Conservation (phyloP, 2,329 filamentous ascomycete genomes). For the Ramularia endophylla region DNA sequence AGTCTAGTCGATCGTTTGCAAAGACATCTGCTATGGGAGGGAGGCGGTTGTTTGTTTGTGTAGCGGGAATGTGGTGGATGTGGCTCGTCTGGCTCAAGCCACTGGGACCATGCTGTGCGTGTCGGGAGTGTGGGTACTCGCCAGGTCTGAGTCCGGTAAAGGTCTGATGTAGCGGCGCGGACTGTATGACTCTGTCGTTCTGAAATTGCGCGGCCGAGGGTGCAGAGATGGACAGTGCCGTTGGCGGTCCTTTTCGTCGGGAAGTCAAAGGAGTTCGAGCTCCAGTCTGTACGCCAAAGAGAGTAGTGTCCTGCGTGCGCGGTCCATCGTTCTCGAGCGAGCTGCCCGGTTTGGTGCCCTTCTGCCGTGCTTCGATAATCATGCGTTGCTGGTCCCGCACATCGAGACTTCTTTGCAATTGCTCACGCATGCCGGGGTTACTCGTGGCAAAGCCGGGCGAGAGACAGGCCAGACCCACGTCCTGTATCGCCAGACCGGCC, state of each 20-base stretch:
- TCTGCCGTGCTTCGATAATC: constrained; percentile 90
- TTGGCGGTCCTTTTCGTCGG: constrained; percentile 70
- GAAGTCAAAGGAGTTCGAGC: constrained; percentile 68
- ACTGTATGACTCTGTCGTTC: constrained; percentile 92
- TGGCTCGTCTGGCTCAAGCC: constrained; percentile 79
- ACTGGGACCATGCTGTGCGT: constrained; percentile 67
- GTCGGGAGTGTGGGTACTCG: constrained; percentile 31
- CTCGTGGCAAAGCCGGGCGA: constrained; percentile 95
- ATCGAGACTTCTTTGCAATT: constrained; percentile 87
- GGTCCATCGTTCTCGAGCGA: constrained; percentile 28
- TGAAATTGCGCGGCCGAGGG: constrained; percentile 89
- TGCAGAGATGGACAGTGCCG: constrained; percentile 89
- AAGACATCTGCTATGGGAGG: constrained; percentile 96
- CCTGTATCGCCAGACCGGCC: constrained; percentile 71
- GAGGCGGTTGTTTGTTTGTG: constrained; percentile 83
- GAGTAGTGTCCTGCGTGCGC: constrained; percentile 34
- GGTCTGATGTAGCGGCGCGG: constrained; percentile 86
- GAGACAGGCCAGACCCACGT: constrained; percentile 88
- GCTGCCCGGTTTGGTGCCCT: constrained; percentile 60
- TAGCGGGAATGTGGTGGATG: constrained; percentile 83
- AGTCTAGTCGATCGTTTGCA: constrained; percentile 63
- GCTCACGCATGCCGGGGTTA: constrained; percentile 93
- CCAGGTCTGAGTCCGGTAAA: constrained; percentile 86
- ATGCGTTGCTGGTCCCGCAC: constrained; percentile 90
- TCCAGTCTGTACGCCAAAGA: constrained; percentile 37